Evolutionary conservation across 768 basidiomycete species (phyloP), one percentile per base, ranked within the genome.

Genomic region (Cystobasidium ongulense): DNA sequence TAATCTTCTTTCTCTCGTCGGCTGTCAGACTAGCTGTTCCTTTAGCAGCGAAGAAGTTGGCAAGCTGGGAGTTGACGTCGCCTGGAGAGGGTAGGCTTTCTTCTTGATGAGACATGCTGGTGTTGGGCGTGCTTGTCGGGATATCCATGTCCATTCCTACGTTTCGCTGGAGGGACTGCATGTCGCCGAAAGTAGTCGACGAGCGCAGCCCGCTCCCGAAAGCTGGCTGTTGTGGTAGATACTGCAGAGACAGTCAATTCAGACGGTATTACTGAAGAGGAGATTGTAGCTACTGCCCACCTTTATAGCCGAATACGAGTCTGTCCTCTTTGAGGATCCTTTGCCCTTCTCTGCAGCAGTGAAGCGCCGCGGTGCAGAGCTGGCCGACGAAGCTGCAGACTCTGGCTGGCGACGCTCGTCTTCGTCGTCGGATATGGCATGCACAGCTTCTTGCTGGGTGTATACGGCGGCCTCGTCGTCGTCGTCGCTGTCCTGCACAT

Each of bases 31-130:
- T 71, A 17, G 68, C 29, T n/a, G 68, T 29, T 7, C 68, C 68
- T 59, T 71, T 71, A 31, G 52, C 68, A 13, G 68, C 68, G 54
- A 71, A 71, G 35, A 71, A 71, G 68, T 35, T 54, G 8, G 68
- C 68, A 25, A 71, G 54, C n/a, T 52, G 52, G 25, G 68, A 71
- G 35, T 71, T 71, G 2, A 67, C 25, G 17, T 67, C 39, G 18
- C 10, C 65, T 8, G 65, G 65, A 41, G 65, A 67, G 15, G 41
- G 25, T 8, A 15, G 10, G 11, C 31, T 27, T 17, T 64, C 63
- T 27, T 52, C 18, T 4, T 29, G 7, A 10, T 52, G 17, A 21
- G 4, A 27, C 23, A 27, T 59, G 57, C 29, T 31, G 15, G 27
- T 41, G 53, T 36, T 50, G 8, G 65, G 65, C 7, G 65, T 67